Conservation (phyloP, 2,329 filamentous ascomycete genomes). For the Macrophomina pseudophaseolina region DNA sequence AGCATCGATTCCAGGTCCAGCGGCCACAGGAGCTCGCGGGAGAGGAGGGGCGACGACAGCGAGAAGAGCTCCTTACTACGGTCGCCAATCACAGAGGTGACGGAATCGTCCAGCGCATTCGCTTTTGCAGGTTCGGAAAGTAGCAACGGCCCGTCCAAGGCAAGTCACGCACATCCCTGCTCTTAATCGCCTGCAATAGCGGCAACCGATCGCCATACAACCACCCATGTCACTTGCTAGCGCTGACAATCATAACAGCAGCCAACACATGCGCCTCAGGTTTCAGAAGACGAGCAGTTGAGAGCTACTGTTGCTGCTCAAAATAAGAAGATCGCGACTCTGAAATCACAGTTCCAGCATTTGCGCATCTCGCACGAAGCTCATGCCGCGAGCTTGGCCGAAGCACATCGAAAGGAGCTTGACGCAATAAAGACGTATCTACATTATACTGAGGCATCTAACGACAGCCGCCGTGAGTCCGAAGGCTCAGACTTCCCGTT, state of each 20-base stretch:
- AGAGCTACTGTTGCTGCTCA: constrained; percentile 39
- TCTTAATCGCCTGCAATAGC: neutral
- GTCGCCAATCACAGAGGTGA: constrained; percentile 23
- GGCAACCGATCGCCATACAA: neutral
- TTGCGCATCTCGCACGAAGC: constrained; percentile 47
- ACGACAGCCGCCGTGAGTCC: constrained; percentile 26
- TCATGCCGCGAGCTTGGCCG: constrained; percentile 43
- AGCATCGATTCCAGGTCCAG: constrained; percentile 16
- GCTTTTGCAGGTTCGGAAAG: constrained; percentile 15
- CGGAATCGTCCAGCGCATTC: constrained; percentile 6
- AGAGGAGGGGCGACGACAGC: constrained; percentile 8
- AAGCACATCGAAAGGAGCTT: constrained; percentile 48
- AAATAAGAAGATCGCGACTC: constrained; percentile 39
- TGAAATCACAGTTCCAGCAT: constrained; percentile 43
- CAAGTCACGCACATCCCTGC: constrained; percentile 18
- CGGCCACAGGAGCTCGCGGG: neutral
- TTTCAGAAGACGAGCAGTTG: constrained; percentile 33
- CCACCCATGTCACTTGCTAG: neutral
- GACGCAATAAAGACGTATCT: constrained; percentile 46
- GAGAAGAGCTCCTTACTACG: constrained; percentile 16
- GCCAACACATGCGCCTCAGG: constrained; percentile 7
- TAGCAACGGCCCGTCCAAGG: constrained; percentile 18
- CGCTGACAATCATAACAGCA: constrained; percentile 9
- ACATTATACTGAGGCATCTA: constrained; percentile 43
- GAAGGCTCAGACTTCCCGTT: too few species aligned